phyloP scores from a whole-genome alignment of 352 stramenopile species.

The Globisporangium yorkense region DNA sequence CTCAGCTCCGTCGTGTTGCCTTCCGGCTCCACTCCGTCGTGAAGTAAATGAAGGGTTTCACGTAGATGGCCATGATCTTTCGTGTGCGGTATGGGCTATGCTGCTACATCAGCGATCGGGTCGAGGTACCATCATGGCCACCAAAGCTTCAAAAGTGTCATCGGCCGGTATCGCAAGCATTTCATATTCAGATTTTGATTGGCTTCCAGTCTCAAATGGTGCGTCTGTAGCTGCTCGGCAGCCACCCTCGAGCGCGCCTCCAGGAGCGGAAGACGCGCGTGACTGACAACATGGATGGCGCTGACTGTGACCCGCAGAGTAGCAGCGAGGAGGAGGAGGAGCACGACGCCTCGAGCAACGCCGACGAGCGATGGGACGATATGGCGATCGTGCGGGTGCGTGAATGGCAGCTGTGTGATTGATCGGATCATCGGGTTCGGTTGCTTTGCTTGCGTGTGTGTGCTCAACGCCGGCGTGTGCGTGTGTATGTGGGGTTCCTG shows the following conservation, averaged over 20 bases:
- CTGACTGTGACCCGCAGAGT: conserved; percentile 19
- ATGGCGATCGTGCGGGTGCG: conserved; percentile 72
- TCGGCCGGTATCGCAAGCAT: too few species aligned
- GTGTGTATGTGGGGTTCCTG: neutral
- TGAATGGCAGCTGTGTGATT: neutral
- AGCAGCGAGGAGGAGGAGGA: conserved; percentile 27
- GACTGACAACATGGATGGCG: neutral
- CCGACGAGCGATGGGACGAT: conserved; percentile 73
- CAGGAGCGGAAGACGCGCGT: neutral
- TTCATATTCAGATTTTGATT: neutral
- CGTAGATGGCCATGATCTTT: neutral
- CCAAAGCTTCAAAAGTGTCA: too few species aligned
- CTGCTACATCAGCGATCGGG: too few species aligned
- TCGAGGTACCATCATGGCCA: too few species aligned
- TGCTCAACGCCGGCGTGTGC: neutral
- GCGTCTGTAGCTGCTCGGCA: neutral
- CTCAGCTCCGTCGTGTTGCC: too few species aligned
- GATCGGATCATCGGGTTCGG: neutral
- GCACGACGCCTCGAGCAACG: conserved; percentile 12
- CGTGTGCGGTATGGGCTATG: neutral
- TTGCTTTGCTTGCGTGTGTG: neutral
- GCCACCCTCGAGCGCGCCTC: neutral
- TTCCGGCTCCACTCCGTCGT: neutral
- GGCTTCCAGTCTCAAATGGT: neutral
- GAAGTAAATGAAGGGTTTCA: neutral